A percentile compares a stretch with the other conserved stretches of the same genome.
These are phyloP conservation scores for Coffea humblotiana DNA, from an alignment of 305 asterid genomes.

Conservation along the genomic window DNA sequence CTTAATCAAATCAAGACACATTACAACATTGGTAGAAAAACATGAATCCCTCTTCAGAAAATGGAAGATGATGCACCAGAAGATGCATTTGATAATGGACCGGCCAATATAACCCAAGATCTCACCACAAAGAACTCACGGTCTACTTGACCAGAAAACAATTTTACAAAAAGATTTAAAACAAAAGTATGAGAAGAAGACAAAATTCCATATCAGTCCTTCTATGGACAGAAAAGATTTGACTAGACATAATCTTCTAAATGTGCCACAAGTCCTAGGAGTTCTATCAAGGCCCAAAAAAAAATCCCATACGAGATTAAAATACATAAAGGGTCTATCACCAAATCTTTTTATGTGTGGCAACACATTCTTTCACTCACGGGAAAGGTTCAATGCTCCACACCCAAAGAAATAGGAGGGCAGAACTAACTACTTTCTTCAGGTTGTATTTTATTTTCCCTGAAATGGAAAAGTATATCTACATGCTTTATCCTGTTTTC, in stretches of 20 bases:
- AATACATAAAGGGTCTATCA: not conserved
- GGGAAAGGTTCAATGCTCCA: not conserved
- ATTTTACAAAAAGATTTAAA: not conserved
- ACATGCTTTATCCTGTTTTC: not conserved
- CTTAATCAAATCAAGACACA: not conserved
- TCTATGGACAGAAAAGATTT: no score
- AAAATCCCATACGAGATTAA: no score
- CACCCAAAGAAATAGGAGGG: not conserved
- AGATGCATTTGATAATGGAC: not conserved
- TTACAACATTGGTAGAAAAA: not conserved
- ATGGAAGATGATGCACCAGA: not conserved
- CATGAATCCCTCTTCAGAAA: not conserved
- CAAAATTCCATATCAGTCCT: not conserved
- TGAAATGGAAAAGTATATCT: not conserved
- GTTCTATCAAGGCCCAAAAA: no score
- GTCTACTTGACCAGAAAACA: not conserved
- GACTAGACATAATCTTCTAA: no score
- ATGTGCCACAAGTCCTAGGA: no score
- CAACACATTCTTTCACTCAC: not conserved
- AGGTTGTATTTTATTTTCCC: not conserved
- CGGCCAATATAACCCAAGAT: constrained; percentile 1
- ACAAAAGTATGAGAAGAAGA: not conserved
- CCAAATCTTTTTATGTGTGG: not conserved
- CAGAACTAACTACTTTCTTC: not conserved
- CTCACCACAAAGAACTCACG: not conserved